These are phyloP conservation scores for Chlamydomonas schloesseri DNA, from an alignment of 139 green algal species.

Conservation along the genomic window DNA sequence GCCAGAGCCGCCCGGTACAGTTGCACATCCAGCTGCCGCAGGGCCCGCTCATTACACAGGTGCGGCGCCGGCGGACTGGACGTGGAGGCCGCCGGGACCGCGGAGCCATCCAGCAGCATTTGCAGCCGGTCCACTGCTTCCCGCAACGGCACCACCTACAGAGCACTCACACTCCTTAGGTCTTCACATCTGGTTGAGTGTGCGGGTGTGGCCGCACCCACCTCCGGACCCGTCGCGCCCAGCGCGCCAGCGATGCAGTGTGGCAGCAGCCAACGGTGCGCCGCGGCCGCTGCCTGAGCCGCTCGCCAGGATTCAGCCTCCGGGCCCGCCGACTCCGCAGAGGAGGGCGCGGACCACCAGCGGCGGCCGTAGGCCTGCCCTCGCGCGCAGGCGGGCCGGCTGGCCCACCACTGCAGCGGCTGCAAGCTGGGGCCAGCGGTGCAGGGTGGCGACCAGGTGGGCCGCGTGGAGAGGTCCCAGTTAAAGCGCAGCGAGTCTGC, in stretches of 20 bases:
- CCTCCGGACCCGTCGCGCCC: neutral
- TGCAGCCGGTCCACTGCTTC: constrained; percentile 22
- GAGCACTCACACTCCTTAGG: no score
- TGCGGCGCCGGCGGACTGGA: neutral
- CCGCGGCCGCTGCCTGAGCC: constrained; percentile 11
- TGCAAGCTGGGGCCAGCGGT: neutral
- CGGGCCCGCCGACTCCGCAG: constrained; percentile 43
- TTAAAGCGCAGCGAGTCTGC: constrained; percentile 74
- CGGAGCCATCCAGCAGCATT: neutral
- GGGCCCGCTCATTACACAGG: neutral
- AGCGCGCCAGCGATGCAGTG: constrained; percentile 53
- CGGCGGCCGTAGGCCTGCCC: constrained; percentile 27
- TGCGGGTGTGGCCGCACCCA: no score
- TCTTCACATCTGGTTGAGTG: no score
- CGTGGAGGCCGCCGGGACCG: neutral
- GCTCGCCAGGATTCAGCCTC: constrained; percentile 39
- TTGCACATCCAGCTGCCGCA: constrained; percentile 43
- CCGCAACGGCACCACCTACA: constrained; percentile 10
- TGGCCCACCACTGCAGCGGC: constrained; percentile 15
- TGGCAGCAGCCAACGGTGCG: constrained; percentile 52
- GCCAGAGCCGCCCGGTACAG: constrained; percentile 30
- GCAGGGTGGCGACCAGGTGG: constrained; percentile 76
- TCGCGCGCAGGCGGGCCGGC: neutral
- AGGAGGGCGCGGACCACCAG: constrained; percentile 58
- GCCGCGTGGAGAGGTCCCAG: constrained; percentile 76